phyloP scores from a whole-genome alignment of 257 asterid genomes.

The Solanum chiquidenum region DNA sequence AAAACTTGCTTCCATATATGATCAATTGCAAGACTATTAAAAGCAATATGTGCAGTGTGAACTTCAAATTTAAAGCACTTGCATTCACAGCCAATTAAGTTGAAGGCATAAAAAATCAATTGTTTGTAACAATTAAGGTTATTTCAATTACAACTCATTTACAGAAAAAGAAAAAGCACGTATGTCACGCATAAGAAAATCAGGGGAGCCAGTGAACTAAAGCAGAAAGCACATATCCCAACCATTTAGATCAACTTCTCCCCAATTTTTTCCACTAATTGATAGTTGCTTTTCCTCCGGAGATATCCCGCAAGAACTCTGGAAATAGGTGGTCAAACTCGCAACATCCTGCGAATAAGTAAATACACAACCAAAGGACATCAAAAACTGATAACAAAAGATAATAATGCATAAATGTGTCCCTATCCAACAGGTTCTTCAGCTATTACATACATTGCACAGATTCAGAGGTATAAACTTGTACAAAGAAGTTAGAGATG shows the following conservation, averaged over 20 bases:
- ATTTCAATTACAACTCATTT: background rate
- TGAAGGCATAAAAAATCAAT: background rate
- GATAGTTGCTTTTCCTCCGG: constrained; percentile 95
- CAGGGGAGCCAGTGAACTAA: background rate
- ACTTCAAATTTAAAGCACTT: background rate
- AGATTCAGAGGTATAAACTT: background rate
- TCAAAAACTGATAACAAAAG: background rate
- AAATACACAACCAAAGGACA: background rate
- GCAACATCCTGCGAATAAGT: constrained; percentile 59
- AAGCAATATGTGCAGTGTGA: background rate
- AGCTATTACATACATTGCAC: background rate
- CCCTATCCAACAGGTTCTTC: background rate
- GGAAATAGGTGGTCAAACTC: constrained; percentile 62
- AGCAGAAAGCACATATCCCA: background rate
- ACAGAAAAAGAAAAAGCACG: background rate
- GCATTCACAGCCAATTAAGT: background rate
- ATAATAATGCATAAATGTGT: background rate
- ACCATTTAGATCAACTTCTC: constrained; percentile 94
- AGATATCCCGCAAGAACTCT: constrained; percentile 47
- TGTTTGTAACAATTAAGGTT: background rate
- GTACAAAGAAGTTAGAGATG: background rate
- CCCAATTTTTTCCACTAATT: constrained; percentile 95
- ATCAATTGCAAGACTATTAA: background rate
- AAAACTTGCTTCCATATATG: background rate
- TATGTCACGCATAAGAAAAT: background rate